phyloP scores from a whole-genome alignment of 2,329 filamentous ascomycete species.

The Alternaria arborescens region DNA sequence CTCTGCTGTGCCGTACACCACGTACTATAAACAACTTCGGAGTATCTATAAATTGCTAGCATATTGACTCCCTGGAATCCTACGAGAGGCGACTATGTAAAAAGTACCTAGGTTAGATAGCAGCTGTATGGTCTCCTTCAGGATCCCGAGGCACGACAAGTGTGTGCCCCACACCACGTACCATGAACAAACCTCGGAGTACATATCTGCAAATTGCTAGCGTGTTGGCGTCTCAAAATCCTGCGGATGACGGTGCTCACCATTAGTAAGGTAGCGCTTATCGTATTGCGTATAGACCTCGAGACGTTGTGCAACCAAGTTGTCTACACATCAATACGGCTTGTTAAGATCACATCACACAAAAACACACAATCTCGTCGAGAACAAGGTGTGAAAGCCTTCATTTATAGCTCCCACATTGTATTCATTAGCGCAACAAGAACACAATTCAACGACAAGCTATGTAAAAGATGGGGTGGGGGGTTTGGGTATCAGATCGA shows the following conservation, averaged over 20 bases:
- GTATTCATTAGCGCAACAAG: constrained; percentile 12
- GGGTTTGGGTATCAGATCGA: constrained; percentile 45
- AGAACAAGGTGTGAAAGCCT: neutral
- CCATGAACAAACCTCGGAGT: neutral
- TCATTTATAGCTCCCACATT: constrained; percentile 4
- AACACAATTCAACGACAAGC: constrained; percentile 13
- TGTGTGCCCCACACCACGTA: neutral
- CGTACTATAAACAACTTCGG: neutral
- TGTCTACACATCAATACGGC: neutral
- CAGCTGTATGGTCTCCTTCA: neutral
- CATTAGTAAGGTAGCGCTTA: neutral
- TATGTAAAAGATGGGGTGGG: constrained; percentile 12
- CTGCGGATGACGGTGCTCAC: neutral
- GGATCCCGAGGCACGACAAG: neutral
- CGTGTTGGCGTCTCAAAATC: neutral
- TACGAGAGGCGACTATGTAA: neutral
- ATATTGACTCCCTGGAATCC: neutral
- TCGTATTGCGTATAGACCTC: neutral
- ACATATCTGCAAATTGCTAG: neutral
- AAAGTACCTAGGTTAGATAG: neutral
- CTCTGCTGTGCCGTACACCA: neutral
- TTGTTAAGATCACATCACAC: neutral
- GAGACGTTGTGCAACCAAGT: no score
- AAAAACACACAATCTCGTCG: neutral
- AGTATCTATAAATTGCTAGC: neutral